Conservation (phyloP, 2,329 filamentous ascomycete species). For the Gnomoniopsis smithogilvyi region DNA sequence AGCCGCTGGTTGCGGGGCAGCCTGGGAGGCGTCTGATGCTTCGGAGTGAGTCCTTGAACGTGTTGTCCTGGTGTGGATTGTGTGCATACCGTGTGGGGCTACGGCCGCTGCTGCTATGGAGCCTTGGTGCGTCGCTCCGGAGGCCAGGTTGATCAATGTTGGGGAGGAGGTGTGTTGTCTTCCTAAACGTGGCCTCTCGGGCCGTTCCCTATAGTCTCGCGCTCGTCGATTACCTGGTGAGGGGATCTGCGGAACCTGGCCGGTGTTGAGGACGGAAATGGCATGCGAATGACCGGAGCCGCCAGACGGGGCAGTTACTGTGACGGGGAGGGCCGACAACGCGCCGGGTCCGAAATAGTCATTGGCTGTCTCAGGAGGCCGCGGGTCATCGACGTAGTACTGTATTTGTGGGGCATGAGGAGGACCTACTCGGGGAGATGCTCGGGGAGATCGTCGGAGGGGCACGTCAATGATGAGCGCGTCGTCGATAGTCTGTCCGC, state of each 20-base stretch:
- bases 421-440: conserved; percentile 65
- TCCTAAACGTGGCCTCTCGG: conserved; percentile 57
- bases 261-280: conserved; percentile 78
- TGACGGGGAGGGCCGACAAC: conserved; percentile 37
- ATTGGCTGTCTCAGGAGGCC: conserved; percentile 65
- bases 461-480: conserved; percentile 89
- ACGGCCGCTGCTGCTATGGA: conserved; percentile 26
- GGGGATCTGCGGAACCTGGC: conserved; percentile 75
- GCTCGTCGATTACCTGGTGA: conserved; percentile 70
- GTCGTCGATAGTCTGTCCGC: conserved; percentile 83
- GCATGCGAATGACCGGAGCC: conserved; percentile 31
- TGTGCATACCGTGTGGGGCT: conserved; percentile 33
- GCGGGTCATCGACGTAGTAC: conserved; percentile 60
- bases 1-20: conserved; percentile 41
- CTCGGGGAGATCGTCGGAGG: conserved; percentile 69
- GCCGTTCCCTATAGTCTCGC: conserved; percentile 54
- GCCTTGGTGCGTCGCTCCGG: conserved; percentile 39
- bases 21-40: conserved; percentile 45
- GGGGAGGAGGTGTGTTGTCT: conserved; percentile 81
- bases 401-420: conserved; percentile 38
- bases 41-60: conserved; percentile 57
- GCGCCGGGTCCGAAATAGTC: conserved; percentile 78
- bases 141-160: conserved; percentile 60
- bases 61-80: conserved; percentile 36
- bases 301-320: conserved; percentile 35